Conservation (phyloP, 768 basidiomycete species). For the Russula abietina region DNA sequence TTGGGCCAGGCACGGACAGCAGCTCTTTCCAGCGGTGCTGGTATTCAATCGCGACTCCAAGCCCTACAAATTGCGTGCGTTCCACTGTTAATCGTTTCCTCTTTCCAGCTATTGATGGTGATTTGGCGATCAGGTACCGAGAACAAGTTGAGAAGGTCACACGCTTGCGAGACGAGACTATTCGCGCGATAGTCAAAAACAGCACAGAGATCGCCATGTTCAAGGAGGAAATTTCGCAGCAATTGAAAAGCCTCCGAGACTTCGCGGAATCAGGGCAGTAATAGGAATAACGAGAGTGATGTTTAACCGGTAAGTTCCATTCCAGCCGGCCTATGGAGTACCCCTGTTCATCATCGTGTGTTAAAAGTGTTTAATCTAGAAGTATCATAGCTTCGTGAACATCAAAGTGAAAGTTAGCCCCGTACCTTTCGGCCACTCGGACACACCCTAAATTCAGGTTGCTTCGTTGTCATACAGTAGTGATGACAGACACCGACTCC, state of each 20-base stretch:
- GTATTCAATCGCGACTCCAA: conserved; percentile 72
- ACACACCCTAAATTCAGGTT: too few relatives aligned
- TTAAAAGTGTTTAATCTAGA: background rate
- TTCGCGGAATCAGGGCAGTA: conserved; percentile 52
- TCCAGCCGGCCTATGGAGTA: background rate
- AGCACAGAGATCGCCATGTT: conserved; percentile 78
- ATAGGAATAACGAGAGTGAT: background rate
- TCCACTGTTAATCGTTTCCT: conserved; percentile 1
- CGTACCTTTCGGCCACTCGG: too few relatives aligned
- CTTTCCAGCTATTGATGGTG: conserved; percentile 9
- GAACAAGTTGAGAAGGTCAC: conserved; percentile 74
- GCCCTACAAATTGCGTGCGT: conserved; percentile 70
- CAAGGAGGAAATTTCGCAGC: conserved; percentile 70
- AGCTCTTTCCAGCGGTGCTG: conserved; percentile 75
- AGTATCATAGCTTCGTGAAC: too few relatives aligned
- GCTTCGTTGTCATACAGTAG: too few relatives aligned
- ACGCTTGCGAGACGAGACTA: conserved; percentile 70
- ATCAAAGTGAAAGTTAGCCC: background rate
- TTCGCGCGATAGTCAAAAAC: conserved; percentile 76
- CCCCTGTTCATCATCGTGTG: background rate
- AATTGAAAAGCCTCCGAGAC: conserved; percentile 60
- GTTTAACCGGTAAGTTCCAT: background rate
- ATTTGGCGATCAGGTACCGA: conserved; percentile 47
- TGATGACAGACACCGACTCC: too few relatives aligned
- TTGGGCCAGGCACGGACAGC: conserved; percentile 68